These are phyloP conservation scores for Saprolegnia parasitica DNA, from an alignment of 352 stramenopile species.

Conservation along the genomic window DNA sequence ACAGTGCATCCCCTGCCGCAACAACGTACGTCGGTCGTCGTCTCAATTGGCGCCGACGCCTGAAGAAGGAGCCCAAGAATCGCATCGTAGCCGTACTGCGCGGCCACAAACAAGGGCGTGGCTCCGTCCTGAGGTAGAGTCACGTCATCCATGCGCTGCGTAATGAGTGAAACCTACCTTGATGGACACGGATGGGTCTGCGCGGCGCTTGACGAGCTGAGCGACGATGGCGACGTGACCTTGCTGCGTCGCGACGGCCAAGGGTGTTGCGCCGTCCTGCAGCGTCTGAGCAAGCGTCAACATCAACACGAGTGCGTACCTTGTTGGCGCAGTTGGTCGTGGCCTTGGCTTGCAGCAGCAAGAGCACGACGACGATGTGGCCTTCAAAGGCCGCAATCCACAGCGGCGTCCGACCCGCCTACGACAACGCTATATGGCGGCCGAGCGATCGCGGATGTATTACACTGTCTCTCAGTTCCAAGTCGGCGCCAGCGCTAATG, in stretches of 20 bases:
- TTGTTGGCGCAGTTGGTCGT: conserved; percentile 2
- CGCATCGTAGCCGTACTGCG: not conserved
- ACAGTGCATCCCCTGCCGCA: not conserved
- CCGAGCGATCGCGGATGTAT: no score
- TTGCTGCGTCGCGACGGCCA: not conserved
- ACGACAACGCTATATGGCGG: not conserved
- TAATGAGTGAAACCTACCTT: not conserved
- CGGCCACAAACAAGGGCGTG: conserved; percentile 1
- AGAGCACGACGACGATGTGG: not conserved
- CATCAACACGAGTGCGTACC: not conserved
- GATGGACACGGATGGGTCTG: not conserved
- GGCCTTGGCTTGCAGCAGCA: not conserved
- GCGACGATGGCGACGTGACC: conserved; percentile 7
- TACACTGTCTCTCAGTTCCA: not conserved
- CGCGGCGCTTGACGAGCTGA: not conserved
- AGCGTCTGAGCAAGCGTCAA: not conserved
- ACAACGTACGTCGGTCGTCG: not conserved
- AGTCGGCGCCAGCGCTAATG: not conserved
- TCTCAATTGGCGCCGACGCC: not conserved
- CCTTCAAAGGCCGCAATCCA: conserved; percentile 6
- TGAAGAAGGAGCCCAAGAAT: not conserved
- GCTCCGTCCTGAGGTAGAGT: not conserved
- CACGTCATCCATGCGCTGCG: not conserved
- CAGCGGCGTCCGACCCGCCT: not conserved
- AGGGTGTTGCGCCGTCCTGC: conserved; percentile 1